Conservation (phyloP, 2,329 filamentous ascomycete species). For the Nigrospora oryzae region DNA sequence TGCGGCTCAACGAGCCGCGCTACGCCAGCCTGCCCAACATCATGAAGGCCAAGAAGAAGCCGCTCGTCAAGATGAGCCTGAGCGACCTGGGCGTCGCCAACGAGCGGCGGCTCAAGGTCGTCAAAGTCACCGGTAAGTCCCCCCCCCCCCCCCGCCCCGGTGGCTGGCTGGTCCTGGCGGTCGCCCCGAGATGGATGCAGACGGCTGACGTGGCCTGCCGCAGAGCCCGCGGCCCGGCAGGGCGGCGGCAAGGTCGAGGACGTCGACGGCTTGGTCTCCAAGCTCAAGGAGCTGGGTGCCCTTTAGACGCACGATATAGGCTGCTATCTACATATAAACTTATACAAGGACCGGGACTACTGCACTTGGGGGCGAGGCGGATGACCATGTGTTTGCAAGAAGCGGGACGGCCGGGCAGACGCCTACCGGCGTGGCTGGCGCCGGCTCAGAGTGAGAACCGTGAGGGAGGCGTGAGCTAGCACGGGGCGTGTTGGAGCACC, state of each 20-base stretch:
- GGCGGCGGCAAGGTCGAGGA: conserved; percentile 96
- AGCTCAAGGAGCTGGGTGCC: conserved; percentile 93
- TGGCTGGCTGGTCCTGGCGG: neutral
- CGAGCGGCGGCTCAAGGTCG: conserved; percentile 70
- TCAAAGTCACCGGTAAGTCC: conserved; percentile 76
- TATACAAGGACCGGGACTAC: neutral
- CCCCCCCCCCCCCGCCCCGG: neutral
- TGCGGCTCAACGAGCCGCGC: conserved; percentile 88
- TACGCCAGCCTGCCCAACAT: conserved; percentile 97
- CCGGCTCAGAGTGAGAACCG: no score
- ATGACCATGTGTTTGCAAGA: no score
- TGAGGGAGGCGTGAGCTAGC: no score
- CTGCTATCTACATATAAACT: conserved; percentile 5
- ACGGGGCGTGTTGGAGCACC: no score
- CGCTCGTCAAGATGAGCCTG: conserved; percentile 83
- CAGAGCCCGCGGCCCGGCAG: conserved; percentile 79
- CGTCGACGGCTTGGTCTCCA: conserved; percentile 87
- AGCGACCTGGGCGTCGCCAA: conserved; percentile 73
- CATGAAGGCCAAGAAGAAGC: conserved; percentile 99
- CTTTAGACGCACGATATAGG: conserved; percentile 41
- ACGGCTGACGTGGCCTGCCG: conserved; percentile 8
- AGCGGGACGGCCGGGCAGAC: no score
- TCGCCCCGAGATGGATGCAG: neutral
- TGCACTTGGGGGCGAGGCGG: no score
- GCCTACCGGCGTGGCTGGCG: no score